These are phyloP conservation scores for Talaromyces atroroseus DNA, from an alignment of 2,329 filamentous ascomycete species.

Conservation along the genomic window DNA sequence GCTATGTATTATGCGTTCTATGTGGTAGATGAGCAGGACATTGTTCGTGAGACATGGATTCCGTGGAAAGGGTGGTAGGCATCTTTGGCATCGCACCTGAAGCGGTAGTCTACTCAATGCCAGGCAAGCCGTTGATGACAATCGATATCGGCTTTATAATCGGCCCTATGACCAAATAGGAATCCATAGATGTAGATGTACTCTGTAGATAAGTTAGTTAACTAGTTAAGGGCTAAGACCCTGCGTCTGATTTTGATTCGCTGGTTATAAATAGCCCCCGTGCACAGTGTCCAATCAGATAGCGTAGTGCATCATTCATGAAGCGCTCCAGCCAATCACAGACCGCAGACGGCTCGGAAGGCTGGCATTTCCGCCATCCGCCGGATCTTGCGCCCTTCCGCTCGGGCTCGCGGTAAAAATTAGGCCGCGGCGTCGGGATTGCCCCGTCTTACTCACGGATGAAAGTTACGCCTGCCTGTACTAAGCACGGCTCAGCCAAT, in stretches of 20 bases:
- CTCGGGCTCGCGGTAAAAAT: not conserved
- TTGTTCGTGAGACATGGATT: constrained; percentile 16
- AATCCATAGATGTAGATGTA: too few relatives aligned
- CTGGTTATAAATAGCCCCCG: not conserved
- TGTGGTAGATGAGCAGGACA: constrained; percentile 32
- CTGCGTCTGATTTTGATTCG: too few relatives aligned
- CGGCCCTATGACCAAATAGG: too few relatives aligned
- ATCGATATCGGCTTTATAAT: not conserved
- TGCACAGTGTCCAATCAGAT: not conserved
- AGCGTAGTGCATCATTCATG: not conserved
- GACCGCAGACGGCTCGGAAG: not conserved
- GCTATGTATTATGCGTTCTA: constrained; percentile 33
- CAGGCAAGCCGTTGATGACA: too few relatives aligned
- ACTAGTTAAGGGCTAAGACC: too few relatives aligned
- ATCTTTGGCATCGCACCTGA: too few relatives aligned
- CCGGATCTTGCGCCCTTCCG: not conserved
- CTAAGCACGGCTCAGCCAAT: not conserved
- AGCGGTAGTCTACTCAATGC: too few relatives aligned
- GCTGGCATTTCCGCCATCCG: not conserved
- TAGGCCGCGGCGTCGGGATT: not conserved
- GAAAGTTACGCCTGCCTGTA: not conserved
- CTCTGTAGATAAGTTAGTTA: too few relatives aligned
- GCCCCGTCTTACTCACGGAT: not conserved
- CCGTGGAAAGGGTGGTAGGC: constrained; percentile 35
- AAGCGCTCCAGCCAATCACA: not conserved